Evolutionary conservation across 2,329 filamentous ascomycete genomes (phyloP).

Genomic region (Trichoderma simmonsii): DNA sequence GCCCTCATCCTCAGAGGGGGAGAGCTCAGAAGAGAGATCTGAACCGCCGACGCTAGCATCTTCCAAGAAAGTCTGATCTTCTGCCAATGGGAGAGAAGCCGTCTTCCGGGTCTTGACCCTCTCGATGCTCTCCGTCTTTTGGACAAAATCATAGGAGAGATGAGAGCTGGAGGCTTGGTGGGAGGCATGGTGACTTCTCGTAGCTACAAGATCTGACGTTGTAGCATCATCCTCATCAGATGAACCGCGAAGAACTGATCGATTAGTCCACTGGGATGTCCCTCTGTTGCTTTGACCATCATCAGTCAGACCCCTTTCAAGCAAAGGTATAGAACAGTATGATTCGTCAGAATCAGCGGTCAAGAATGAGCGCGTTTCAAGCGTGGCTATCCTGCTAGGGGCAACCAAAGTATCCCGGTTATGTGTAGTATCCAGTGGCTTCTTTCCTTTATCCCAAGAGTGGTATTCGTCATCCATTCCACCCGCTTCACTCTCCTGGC

Average conservation of each 20-base stretch:
- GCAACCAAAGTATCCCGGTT: constrained; percentile 1
- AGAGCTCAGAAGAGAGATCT: constrained; percentile 63
- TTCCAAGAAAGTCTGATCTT: constrained; percentile 46
- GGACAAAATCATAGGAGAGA: constrained; percentile 53
- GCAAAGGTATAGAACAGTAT: constrained; percentile 71
- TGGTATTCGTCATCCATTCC: not conserved
- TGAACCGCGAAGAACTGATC: constrained; percentile 51
- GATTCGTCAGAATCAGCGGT: constrained; percentile 67
- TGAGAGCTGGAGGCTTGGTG: constrained; percentile 30
- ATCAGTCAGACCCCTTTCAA: constrained; percentile 63
- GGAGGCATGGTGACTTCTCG: constrained; percentile 23
- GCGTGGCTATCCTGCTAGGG: constrained; percentile 19
- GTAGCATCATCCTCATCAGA: constrained; percentile 36
- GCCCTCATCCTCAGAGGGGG: constrained; percentile 44
- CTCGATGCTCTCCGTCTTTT: constrained; percentile 52
- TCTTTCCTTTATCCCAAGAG: not conserved
- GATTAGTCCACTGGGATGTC: constrained; percentile 51
- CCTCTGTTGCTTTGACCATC: constrained; percentile 43
- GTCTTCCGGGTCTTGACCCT: constrained; percentile 38
- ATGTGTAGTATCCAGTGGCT: not conserved
- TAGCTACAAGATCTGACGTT: not conserved
- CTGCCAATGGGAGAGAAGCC: constrained; percentile 25
- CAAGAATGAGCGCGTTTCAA: constrained; percentile 46
- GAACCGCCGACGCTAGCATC: constrained; percentile 52
- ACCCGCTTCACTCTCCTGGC: not conserved